Evolutionary conservation across 129 eudicot genomes (phyloP).

Genomic region (Erigeron canadensis): DNA sequence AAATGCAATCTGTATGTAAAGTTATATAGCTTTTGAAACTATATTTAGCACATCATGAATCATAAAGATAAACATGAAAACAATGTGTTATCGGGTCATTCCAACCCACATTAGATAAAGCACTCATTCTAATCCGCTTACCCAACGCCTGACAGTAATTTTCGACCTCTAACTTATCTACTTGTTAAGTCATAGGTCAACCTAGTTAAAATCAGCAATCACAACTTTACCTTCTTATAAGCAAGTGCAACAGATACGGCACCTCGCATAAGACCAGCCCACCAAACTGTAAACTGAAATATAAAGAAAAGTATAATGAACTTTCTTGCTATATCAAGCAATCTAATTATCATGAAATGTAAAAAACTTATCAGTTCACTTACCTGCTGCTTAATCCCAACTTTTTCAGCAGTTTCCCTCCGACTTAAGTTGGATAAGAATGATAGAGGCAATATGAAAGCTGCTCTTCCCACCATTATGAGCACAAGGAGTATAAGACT

Average conservation of each 20-base stretch:
- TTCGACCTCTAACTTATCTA: neutral
- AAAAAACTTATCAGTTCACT: neutral
- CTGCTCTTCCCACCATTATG: constrained; percentile 74
- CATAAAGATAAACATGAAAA: neutral
- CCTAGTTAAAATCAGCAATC: neutral
- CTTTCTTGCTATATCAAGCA: neutral
- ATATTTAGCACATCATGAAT: neutral
- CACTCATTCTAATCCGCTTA: neutral
- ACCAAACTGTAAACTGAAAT: constrained; percentile 70
- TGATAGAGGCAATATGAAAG: constrained; percentile 69
- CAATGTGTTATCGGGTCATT: neutral
- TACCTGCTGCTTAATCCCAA: constrained; percentile 65
- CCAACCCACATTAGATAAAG: neutral
- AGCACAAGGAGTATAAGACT: constrained; percentile 57
- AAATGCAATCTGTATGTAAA: too few relatives aligned
- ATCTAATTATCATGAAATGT: neutral
- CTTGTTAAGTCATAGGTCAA: too few relatives aligned
- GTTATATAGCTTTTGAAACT: neutral
- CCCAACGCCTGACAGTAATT: neutral
- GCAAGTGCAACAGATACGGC: constrained; percentile 95
- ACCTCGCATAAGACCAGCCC: constrained; percentile 97
- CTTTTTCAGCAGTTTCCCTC: constrained; percentile 30
- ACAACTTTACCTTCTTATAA: constrained; percentile 67
- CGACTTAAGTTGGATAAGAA: constrained; percentile 48
- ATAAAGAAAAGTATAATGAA: neutral